Base-by-base conservation (phyloP, 1,139 yeast species). In the Yamadazyma diddensiae region DNA sequence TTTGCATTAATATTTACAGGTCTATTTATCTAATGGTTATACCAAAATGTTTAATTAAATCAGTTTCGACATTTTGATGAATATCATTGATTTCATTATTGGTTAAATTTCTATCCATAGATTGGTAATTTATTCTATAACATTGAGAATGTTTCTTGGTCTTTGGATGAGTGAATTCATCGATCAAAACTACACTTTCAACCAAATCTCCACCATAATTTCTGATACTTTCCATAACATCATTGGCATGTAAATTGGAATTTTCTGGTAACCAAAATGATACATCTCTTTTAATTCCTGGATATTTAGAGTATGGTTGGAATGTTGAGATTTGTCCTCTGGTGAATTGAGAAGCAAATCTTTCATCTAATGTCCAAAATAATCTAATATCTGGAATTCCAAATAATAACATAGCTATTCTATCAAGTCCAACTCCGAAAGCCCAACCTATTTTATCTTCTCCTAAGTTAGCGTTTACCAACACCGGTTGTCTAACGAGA, bases 381-480 rank as follows among this genome's bases (percentile, higher is more conserved):
- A 92, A 65, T 43, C 99, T 72, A 42, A 92, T 92, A 55, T 92
- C 99, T 2, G 97, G 97, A 31, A 92, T 83, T 15, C 94, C 96
- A 61, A 90, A 92, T 35, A 92, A 67, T 13, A 92, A 65, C 98
- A 92, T 92, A 30, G 98, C 98, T 38, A 92, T 79, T 52, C 99
- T 73, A 56, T 92, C 99, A 32, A 92, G 67, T 0, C 99, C 99
- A 34, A 94, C 71, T 7, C 99, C 99, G 62, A 94, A 92, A 0
- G 98, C 99, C 98, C 98, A 92, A 6, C 96, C 94, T 18, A 68
- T 41, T 34, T 87, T 76, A 17, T 81, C 74, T 35, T 76, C 70
- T 10, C 69, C 58, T 31, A 82, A 66, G 0, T 86, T 94, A 1
- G 97, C 75, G 44, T 82, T 83, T 21, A 76, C 62, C 30, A 88